Evolutionary conservation across 495 filamentous ascomycete species (phyloP).

Genomic region (Trichoderma gamsii): DNA sequence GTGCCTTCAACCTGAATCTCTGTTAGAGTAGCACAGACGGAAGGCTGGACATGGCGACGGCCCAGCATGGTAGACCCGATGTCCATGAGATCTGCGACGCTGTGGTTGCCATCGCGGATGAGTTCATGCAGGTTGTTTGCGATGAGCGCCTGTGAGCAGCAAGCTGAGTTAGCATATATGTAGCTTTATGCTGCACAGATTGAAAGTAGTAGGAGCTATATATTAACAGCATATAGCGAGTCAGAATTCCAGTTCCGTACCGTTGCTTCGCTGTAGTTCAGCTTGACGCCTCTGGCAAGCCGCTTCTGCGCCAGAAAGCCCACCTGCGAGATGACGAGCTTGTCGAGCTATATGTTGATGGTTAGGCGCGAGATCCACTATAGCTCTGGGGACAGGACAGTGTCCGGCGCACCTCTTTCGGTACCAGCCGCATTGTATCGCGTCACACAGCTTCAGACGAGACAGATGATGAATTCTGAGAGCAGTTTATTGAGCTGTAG

Average conservation of each 20-base stretch:
- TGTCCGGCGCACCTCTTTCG: slow-evolving; percentile 66
- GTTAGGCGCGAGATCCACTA: slow-evolving; percentile 17
- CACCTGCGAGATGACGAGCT: slow-evolving; percentile 87
- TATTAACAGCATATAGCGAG: neutral
- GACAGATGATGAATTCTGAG: neutral
- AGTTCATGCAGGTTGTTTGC: slow-evolving; percentile 89
- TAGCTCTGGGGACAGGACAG: slow-evolving; percentile 14
- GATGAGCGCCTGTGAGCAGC: slow-evolving; percentile 67
- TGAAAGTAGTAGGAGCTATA: neutral
- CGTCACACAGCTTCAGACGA: neutral
- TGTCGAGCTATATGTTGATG: slow-evolving; percentile 65
- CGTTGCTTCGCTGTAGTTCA: slow-evolving; percentile 89
- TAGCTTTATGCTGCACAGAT: neutral
- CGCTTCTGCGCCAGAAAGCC: slow-evolving; percentile 84
- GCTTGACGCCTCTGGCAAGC: slow-evolving; percentile 77
- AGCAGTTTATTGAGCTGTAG: neutral
- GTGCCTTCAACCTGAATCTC: slow-evolving; percentile 94
- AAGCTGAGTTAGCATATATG: slow-evolving; percentile 17
- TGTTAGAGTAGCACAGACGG: slow-evolving; percentile 65
- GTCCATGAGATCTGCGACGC: slow-evolving; percentile 86
- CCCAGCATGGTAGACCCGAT: slow-evolving; percentile 89
- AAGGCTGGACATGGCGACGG: slow-evolving; percentile 84
- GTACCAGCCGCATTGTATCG: slow-evolving; percentile 69
- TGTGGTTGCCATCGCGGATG: slow-evolving; percentile 93
- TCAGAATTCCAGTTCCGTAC: slow-evolving; percentile 42